phyloP scores from a whole-genome alignment of 352 stramenopile genomes.

The Albugo laibachii region DNA sequence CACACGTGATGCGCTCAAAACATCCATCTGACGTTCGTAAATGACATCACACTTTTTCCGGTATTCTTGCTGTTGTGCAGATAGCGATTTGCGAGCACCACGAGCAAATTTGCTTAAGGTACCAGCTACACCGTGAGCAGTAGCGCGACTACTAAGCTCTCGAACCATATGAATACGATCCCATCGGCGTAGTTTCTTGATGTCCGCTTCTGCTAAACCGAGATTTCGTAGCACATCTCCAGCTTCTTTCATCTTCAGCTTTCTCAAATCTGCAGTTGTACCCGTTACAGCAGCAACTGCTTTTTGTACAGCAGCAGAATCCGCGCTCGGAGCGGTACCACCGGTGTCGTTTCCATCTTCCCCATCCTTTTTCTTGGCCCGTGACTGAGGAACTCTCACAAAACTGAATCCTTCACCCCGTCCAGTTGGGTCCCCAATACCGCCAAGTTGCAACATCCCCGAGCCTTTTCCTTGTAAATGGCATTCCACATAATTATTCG shows the following conservation, averaged over 20 bases:
- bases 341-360: slow-evolving; percentile 28
- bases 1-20: slow-evolving; percentile 31
- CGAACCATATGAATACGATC: slow-evolving; percentile 69
- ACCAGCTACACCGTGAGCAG: slow-evolving; percentile 41
- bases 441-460: slow-evolving; percentile 58
- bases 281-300: slow-evolving; percentile 56
- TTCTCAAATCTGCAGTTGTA: slow-evolving; percentile 66
- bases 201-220: slow-evolving; percentile 53
- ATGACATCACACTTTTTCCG: slow-evolving; percentile 70
- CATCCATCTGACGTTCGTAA: slow-evolving; percentile 69
- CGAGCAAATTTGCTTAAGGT: slow-evolving; percentile 65
- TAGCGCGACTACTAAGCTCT: slow-evolving; percentile 53
- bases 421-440: slow-evolving; percentile 59
- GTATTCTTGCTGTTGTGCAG: slow-evolving; percentile 68
- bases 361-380: slow-evolving; percentile 65
- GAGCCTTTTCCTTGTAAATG: slow-evolving; percentile 70
- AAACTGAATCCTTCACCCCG: slow-evolving; percentile 75
- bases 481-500: slow-evolving; percentile 73
- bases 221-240: slow-evolving; percentile 63
- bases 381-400: slow-evolving; percentile 48
- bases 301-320: slow-evolving; percentile 50
- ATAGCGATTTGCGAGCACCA: slow-evolving; percentile 57
- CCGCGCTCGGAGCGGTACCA: slow-evolving; percentile 17
- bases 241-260: slow-evolving; percentile 75
- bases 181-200: slow-evolving; percentile 65